Evolutionary conservation across 2,329 filamentous ascomycete species (phyloP).

Genomic region (Beauveria rudraprayagi): DNA sequence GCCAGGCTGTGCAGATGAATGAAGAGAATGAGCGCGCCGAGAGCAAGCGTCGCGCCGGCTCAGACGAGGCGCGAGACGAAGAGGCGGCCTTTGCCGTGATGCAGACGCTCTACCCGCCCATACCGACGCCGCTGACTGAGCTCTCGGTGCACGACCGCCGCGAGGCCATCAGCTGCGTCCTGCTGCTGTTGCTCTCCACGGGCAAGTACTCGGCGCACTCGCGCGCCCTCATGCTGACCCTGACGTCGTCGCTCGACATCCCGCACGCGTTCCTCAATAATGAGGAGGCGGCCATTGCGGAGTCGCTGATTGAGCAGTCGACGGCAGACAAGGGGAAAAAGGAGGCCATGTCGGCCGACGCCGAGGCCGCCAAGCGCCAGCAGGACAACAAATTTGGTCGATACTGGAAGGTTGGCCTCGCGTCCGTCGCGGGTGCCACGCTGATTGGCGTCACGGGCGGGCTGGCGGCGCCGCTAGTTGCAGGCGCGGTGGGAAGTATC

Average conservation of each 20-base stretch:
- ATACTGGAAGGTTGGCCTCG: conserved; percentile 86
- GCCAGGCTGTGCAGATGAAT: conserved; percentile 32
- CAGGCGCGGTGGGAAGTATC: conserved; percentile 74
- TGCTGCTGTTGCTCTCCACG: conserved; percentile 62
- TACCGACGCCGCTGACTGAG: conserved; percentile 45
- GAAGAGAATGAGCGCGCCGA: conserved; percentile 26
- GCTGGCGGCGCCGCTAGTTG: conserved; percentile 80
- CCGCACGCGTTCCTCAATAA: conserved; percentile 52
- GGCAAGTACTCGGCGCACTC: conserved; percentile 71
- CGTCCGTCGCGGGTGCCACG: conserved; percentile 79
- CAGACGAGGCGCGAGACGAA: conserved; percentile 24
- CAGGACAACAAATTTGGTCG: conserved; percentile 62
- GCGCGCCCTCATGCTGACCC: conserved; percentile 56
- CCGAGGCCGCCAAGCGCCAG: conserved; percentile 64
- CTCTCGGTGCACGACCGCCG: conserved; percentile 50
- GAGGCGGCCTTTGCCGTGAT: conserved; percentile 35
- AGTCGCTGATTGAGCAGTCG: conserved; percentile 61
- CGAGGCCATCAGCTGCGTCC: conserved; percentile 59
- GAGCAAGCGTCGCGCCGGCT: conserved; percentile 29
- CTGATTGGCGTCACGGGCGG: conserved; percentile 89
- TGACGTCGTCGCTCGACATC: conserved; percentile 60
- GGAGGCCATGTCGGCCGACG: conserved; percentile 60
- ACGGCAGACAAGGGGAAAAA: conserved; percentile 32
- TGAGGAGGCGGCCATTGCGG: conserved; percentile 69
- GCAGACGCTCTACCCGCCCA: conserved; percentile 44